Percentiles rank a stretch among this genome's conserved stretches.
These are phyloP conservation scores for Ustilago nuda DNA, from an alignment of 1,284 basidiomycete genomes.

Conservation along the genomic window DNA sequence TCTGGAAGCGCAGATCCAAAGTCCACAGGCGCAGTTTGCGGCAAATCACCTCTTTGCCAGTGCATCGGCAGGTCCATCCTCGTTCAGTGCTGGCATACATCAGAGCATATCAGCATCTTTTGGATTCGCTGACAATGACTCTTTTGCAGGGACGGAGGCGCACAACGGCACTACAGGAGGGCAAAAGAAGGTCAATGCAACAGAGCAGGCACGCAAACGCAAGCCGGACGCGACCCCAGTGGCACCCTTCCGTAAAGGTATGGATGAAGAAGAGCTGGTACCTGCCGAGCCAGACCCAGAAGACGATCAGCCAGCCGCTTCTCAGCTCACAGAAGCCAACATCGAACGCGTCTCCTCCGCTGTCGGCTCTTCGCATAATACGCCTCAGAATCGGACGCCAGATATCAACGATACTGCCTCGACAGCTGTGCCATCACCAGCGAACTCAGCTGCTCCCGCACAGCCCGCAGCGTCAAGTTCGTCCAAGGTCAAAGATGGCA, in stretches of 20 bases:
- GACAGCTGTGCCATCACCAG: constrained; percentile 10
- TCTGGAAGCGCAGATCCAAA: constrained; percentile 64
- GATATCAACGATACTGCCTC: background rate
- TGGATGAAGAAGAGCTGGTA: constrained; percentile 55
- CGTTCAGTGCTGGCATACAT: constrained; percentile 25
- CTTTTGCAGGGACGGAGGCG: constrained; percentile 10
- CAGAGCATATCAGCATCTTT: constrained; percentile 21
- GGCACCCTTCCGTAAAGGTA: constrained; percentile 60
- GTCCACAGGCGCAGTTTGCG: constrained; percentile 62
- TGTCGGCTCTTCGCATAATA: constrained; percentile 3
- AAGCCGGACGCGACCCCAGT: constrained; percentile 30
- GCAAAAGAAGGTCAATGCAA: background rate
- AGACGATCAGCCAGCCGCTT: constrained; percentile 25
- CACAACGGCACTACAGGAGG: background rate
- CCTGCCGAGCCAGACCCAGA: constrained; percentile 33
- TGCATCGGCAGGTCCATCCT: constrained; percentile 32
- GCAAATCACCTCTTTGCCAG: constrained; percentile 62
- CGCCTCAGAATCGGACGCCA: constrained; percentile 7
- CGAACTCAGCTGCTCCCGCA: constrained; percentile 6
- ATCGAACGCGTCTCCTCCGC: constrained; percentile 3
- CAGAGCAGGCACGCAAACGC: constrained; percentile 17
- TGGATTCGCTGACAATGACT: constrained; percentile 20
- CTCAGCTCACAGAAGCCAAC: constrained; percentile 16
- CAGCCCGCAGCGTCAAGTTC: constrained; percentile 5
- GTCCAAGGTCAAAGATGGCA: constrained; percentile 9